These are phyloP conservation scores for Periglandula ipomoeae DNA, from an alignment of 2,329 filamentous ascomycete species.

Conservation along the genomic window DNA sequence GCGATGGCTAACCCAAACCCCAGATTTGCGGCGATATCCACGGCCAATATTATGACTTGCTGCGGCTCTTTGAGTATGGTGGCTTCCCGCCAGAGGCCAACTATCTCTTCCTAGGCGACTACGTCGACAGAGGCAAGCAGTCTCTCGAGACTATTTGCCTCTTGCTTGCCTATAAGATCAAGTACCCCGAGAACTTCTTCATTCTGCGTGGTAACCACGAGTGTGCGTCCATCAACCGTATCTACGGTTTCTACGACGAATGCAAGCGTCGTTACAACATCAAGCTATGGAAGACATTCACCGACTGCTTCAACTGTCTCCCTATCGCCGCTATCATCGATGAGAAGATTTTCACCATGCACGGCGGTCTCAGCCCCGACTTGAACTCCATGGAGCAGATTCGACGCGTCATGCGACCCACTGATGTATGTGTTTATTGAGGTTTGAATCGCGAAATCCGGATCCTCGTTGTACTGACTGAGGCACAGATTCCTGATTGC, in stretches of 20 bases:
- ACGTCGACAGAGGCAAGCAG: conserved; percentile 98
- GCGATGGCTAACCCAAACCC: not conserved
- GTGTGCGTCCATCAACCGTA: conserved; percentile 96
- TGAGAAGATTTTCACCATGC: conserved; percentile 99
- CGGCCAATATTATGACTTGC: conserved; percentile 96
- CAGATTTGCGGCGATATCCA: conserved; percentile 99
- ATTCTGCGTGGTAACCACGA: conserved; percentile 97
- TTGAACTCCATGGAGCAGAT: conserved; percentile 99
- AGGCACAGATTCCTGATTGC: conserved; percentile 85
- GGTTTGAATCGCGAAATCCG: not conserved
- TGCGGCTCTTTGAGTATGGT: conserved; percentile 95
- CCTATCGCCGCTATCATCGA: conserved; percentile 98
- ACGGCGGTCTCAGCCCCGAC: conserved; percentile 92
- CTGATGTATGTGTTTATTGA: conserved; percentile 66
- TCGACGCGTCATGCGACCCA: conserved; percentile 95
- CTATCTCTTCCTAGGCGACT: conserved; percentile 98
- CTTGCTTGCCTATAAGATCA: conserved; percentile 97
- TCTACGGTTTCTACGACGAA: conserved; percentile 99
- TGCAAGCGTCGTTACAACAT: conserved; percentile 99
- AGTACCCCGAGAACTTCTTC: conserved; percentile 99
- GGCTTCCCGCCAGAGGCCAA: conserved; percentile 98
- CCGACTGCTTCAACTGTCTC: conserved; percentile 98
- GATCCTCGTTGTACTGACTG: conserved; percentile 8
- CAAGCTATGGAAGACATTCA: conserved; percentile 99
- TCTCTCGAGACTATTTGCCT: conserved; percentile 97